Conservation (phyloP, 768 basidiomycete species). For the Rhizopogon salebrosus region DNA sequence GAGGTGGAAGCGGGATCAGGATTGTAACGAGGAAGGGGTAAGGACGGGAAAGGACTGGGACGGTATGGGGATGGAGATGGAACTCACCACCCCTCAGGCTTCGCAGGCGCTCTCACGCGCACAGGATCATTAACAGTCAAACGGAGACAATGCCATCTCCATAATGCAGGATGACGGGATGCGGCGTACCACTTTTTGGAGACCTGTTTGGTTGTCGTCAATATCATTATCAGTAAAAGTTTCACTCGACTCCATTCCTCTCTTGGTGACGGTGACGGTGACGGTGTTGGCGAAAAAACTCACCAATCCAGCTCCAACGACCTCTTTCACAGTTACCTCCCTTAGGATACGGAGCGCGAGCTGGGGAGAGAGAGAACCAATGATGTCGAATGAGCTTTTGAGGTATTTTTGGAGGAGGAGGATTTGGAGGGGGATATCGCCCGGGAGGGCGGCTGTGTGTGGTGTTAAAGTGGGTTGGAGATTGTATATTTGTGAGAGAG, state of each 20-base stretch:
- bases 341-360: too few relatives aligned
- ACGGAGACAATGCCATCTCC: slow-evolving; percentile 70
- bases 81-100: slow-evolving; percentile 69
- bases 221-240: too few relatives aligned
- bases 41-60: too few relatives aligned
- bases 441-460: slow-evolving; percentile 67
- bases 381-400: slow-evolving; percentile 76
- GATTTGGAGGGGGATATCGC: slow-evolving; percentile 82
- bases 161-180: slow-evolving; percentile 60
- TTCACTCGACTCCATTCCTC: too few relatives aligned
- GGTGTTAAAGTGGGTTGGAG: too few relatives aligned
- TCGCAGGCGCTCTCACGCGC: slow-evolving; percentile 55
- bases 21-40: too few relatives aligned
- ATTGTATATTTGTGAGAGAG: not conserved
- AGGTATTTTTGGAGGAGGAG: slow-evolving; percentile 80
- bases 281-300: slow-evolving; percentile 20
- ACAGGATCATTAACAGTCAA: slow-evolving; percentile 71
- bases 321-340: slow-evolving; percentile 46
- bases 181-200: slow-evolving; percentile 36
- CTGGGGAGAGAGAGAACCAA: slow-evolving; percentile 68
- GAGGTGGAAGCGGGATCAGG: too few relatives aligned
- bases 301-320: too few relatives aligned
- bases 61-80: too few relatives aligned
- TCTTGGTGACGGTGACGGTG: too few relatives aligned
- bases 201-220: too few relatives aligned